phyloP scores from a whole-genome alignment of 306 rosid genomes.

The Pterocarpus santalinus region DNA sequence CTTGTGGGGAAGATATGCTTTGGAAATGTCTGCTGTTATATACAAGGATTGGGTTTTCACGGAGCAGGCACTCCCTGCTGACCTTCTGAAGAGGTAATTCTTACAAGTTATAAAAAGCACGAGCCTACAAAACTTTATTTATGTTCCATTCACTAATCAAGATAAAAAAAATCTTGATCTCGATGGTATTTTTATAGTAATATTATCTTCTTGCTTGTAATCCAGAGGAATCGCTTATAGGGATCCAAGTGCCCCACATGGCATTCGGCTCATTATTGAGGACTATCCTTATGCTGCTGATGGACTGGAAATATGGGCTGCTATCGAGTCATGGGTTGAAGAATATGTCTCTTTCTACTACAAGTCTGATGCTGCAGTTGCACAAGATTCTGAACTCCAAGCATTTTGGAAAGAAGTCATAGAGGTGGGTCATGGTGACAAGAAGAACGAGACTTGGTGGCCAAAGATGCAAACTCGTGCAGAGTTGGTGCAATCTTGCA shows the following conservation, averaged over 20 bases:
- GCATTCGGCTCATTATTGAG: slow-evolving; percentile 58
- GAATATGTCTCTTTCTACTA: slow-evolving; percentile 65
- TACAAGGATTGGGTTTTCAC: too few relatives aligned
- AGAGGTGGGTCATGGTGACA: slow-evolving; percentile 72
- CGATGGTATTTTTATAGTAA: background rate
- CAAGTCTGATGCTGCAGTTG: slow-evolving; percentile 48
- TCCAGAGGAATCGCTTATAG: slow-evolving; percentile 67
- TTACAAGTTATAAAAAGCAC: too few relatives aligned
- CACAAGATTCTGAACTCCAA: slow-evolving; percentile 36
- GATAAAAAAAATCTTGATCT: too few relatives aligned
- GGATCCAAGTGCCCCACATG: slow-evolving; percentile 40
- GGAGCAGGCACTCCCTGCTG: too few relatives aligned
- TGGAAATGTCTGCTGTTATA: too few relatives aligned
- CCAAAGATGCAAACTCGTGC: slow-evolving; percentile 52
- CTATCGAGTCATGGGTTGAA: slow-evolving; percentile 67
- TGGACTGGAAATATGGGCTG: slow-evolving; percentile 67
- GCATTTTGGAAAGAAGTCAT: slow-evolving; percentile 62
- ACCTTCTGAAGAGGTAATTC: too few relatives aligned
- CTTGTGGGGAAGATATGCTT: too few relatives aligned
- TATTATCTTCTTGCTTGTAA: background rate
- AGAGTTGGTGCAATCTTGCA: slow-evolving; percentile 59
- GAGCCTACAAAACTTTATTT: too few relatives aligned
- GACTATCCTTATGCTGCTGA: slow-evolving; percentile 61
- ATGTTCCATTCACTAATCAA: too few relatives aligned
- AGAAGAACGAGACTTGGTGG: slow-evolving; percentile 40